Conservation (phyloP, 441 rosid species). For the Syzygium malaccense region DNA sequence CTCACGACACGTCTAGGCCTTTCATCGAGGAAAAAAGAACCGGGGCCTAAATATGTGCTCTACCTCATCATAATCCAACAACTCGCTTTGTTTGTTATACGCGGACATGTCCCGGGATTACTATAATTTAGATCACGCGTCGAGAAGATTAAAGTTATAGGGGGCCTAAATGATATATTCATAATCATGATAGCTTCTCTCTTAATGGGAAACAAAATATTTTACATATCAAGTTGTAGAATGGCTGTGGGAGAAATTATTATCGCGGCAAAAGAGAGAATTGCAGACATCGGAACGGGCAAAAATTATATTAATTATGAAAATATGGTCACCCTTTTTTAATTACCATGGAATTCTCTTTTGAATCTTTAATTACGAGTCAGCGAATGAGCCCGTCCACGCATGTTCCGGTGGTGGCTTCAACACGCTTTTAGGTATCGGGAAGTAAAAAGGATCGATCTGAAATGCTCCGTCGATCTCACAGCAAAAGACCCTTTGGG, state of each 20-base stretch:
- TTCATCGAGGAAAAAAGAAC: background rate
- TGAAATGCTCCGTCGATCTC: background rate
- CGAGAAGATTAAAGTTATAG: background rate
- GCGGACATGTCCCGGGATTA: background rate
- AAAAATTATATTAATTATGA: too few relatives aligned
- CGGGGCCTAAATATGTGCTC: too few relatives aligned
- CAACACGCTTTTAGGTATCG: background rate
- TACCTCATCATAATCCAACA: too few relatives aligned
- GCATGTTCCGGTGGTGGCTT: background rate
- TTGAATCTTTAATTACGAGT: background rate
- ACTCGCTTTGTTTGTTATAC: too few relatives aligned
- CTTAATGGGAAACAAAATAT: rapidly evolving
- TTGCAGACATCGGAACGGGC: background rate
- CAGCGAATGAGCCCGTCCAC: background rate
- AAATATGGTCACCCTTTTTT: too few relatives aligned
- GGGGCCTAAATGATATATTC: background rate
- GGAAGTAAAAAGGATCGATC: background rate
- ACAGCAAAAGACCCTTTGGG: background rate
- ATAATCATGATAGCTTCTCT: background rate
- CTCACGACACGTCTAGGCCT: rapidly evolving
- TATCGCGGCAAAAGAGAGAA: background rate
- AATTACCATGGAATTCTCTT: background rate
- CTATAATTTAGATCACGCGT: background rate
- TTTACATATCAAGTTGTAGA: background rate
- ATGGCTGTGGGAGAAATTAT: background rate